Evolutionary conservation across 2,329 filamentous ascomycete genomes (phyloP).

Genomic region (Pseudogymnoascus sp.): DNA sequence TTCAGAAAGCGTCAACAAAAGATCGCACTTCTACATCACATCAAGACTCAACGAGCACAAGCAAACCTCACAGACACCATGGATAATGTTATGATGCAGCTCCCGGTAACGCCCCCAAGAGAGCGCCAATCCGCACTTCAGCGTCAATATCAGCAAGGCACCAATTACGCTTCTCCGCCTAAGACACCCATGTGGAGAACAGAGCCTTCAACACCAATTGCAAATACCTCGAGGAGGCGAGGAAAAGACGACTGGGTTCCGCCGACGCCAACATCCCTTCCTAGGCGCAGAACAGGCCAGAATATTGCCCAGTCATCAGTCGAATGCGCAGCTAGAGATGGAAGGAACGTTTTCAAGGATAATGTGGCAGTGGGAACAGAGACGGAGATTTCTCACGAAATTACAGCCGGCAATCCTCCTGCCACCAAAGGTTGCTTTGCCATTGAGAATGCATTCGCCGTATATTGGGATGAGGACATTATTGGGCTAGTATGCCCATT

Average conservation of each 20-base stretch:
- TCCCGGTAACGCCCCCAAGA: background rate
- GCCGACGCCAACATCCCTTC: background rate
- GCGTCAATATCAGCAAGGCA: background rate
- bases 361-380: background rate
- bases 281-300: background rate
- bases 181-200: background rate
- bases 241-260: background rate
- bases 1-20: background rate
- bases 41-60: background rate
- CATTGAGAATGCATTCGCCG: background rate
- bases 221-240: background rate
- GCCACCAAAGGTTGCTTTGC: too few species aligned
- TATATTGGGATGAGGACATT: background rate
- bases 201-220: background rate
- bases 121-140: background rate
- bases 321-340: background rate
- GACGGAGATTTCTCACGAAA: background rate
- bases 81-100: background rate
- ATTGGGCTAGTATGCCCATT: background rate
- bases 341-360: too few species aligned
- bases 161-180: background rate
- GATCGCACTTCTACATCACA: background rate
- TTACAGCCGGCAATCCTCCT: too few species aligned
- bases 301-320: background rate
- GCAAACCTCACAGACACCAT: background rate